phyloP scores from a whole-genome alignment of 1,284 basidiomycete species.

The Puccinia sorghi region DNA sequence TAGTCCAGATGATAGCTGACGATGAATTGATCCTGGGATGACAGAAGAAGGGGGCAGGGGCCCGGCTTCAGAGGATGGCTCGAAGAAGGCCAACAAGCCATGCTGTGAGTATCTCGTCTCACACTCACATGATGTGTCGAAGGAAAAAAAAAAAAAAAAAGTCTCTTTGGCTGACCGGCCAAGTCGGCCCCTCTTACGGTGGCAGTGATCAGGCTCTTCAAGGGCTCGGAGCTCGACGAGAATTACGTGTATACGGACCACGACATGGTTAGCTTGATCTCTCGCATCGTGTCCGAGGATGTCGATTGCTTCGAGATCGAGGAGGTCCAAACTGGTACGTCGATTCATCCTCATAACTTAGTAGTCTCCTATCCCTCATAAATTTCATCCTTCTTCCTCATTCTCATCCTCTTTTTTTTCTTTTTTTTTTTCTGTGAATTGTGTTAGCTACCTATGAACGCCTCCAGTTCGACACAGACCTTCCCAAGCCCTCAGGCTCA shows the following conservation, averaged over 20 bases:
- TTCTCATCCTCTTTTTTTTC: neutral
- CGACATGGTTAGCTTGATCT: slow-evolving; percentile 3
- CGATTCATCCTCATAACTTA: neutral
- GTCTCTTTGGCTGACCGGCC: too few relatives aligned
- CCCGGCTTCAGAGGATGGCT: too few relatives aligned
- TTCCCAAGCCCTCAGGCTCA: neutral
- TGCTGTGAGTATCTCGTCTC: too few relatives aligned
- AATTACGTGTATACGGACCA: slow-evolving; percentile 17
- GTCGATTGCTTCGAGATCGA: slow-evolving; percentile 30
- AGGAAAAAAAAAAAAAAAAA: too few relatives aligned
- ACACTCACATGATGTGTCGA: too few relatives aligned
- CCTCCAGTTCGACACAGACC: neutral
- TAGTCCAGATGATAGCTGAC: too few relatives aligned
- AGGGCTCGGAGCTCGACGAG: neutral
- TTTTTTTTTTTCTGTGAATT: neutral
- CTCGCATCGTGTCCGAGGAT: slow-evolving; percentile 10
- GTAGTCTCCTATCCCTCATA: neutral
- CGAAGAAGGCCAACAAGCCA: too few relatives aligned
- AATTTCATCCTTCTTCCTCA: too few relatives aligned
- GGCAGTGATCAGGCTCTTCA: slow-evolving; percentile 18
- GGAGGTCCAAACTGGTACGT: slow-evolving; percentile 19
- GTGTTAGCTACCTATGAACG: neutral
- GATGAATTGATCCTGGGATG: too few relatives aligned
- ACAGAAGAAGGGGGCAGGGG: too few relatives aligned
- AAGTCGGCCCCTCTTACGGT: too few relatives aligned